These are phyloP conservation scores for Durusdinium trenchii DNA, from an alignment of 73 alveolate genomes.

Conservation along the genomic window DNA sequence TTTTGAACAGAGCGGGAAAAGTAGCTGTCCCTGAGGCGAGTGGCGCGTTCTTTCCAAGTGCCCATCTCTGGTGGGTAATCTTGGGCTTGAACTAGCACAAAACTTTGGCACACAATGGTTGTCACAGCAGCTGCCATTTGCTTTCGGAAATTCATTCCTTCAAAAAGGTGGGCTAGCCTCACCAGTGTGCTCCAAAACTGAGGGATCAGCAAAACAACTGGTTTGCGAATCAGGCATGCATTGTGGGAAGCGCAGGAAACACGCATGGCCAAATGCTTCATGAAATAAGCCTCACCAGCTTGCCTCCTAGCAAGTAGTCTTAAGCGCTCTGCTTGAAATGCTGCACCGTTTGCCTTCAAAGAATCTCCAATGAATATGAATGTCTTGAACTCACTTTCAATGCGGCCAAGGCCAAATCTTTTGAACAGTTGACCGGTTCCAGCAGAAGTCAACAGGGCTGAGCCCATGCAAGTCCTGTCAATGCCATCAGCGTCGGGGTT, in stretches of 20 bases:
- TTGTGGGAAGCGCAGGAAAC: background rate
- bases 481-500: background rate
- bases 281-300: background rate
- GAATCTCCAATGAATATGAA: background rate
- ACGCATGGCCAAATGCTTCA: background rate
- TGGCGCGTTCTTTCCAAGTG: background rate
- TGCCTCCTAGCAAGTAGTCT: background rate
- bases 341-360: background rate
- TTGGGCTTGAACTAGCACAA: background rate
- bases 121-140: background rate
- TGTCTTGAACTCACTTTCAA: background rate
- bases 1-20: background rate
- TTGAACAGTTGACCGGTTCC: background rate
- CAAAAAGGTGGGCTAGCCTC: background rate
- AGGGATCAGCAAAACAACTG: background rate
- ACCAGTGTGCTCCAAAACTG: constrained; percentile 1
- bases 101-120: background rate
- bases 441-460: background rate
- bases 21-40: background rate
- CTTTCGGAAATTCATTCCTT: background rate
- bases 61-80: background rate
- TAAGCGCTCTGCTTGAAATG: background rate
- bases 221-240: background rate
- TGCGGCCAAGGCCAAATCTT: background rate
- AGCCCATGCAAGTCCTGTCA: background rate